Evolutionary conservation across 352 stramenopile genomes (phyloP), one percentile per base, ranked within the genome.

Genomic region (Globisporangium nagaii): DNA sequence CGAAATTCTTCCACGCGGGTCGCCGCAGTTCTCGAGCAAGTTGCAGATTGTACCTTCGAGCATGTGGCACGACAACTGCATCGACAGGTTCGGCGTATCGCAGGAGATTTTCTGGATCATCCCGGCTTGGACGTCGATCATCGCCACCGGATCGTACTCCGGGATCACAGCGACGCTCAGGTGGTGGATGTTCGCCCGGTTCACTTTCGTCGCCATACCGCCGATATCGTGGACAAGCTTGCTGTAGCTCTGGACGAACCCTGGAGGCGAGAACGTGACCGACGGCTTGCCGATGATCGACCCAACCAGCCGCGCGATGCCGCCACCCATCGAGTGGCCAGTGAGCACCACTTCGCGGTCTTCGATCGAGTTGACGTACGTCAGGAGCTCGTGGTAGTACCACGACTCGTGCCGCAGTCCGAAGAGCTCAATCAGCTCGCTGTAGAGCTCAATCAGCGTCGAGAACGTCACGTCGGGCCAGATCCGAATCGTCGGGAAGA

Each of bases 401-500:
- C 79, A 90, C 27, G 80, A 92, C 43, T 94, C 75, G 53, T 95
- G 84, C 12, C 90, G 81, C 31, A 96, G 67, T n/a, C 87, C 87
- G 57, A 94, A 95, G 7, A 96, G 62, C 6, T 82, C 75, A 15
- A 89, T 90, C 35, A 94, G 76, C 36, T 96, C 86, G 57, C 86
- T 88, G 53, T 92, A 94, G 28, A 94, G 59, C 56, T 94, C 78
- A 47, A 94, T 92, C 12, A 94, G 52, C 35, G 81, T 94, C 32
- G 84, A 91, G 52, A 91, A 92, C 2, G 84, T 94, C 34, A 92
- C 78, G 59, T 96, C 87, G 0, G 85, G 84, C 85, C 85, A 95
- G 50, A 96, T 96, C n/a, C 88, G 79, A 55, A 96, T 95, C 1
- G 88, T 96, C 2, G 88, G 88, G 60, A 96, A 96, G 39, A 96